phyloP scores from a whole-genome alignment of 441 rosid species.

The Theobroma grandiflorum region DNA sequence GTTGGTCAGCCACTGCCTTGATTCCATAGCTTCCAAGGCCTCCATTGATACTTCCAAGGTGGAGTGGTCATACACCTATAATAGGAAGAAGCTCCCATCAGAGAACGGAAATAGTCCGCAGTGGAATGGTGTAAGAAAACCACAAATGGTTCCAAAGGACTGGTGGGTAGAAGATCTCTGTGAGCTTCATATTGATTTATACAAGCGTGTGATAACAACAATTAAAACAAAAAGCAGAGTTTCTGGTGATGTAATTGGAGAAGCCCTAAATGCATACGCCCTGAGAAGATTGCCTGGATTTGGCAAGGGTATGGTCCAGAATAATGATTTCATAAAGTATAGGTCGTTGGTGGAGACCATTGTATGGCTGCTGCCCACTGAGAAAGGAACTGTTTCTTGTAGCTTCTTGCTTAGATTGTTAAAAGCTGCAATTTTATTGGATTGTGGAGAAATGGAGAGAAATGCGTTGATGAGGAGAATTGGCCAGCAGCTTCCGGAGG shows the following conservation, averaged over 20 bases:
- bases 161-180: conserved; percentile 99
- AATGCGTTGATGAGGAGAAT: conserved; percentile 68
- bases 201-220: conserved; percentile 66
- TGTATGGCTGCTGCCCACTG: conserved; percentile 70
- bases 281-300: conserved; percentile 79
- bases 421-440: conserved; percentile 68
- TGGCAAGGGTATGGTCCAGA: conserved; percentile 61
- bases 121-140: conserved; percentile 67
- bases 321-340: conserved; percentile 62
- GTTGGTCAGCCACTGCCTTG: conserved; percentile 70
- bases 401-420: conserved; percentile 79
- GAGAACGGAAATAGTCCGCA: conserved; percentile 60
- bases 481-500: conserved; percentile 69
- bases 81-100: conserved; percentile 68
- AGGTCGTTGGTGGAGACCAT: conserved; percentile 71
- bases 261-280: conserved; percentile 79
- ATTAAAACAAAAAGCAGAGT: conserved; percentile 66
- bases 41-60: conserved; percentile 77
- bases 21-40: conserved; percentile 79
- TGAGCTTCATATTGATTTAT: conserved; percentile 80
- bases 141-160: conserved; percentile 76
- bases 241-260: conserved; percentile 70
- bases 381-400: conserved; percentile 63
- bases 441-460: conserved; percentile 63
- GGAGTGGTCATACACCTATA: conserved; percentile 79